Base-by-base conservation (phyloP, 2,329 filamentous ascomycete species). In the Ophiocordyceps camponoti-floridani region DNA sequence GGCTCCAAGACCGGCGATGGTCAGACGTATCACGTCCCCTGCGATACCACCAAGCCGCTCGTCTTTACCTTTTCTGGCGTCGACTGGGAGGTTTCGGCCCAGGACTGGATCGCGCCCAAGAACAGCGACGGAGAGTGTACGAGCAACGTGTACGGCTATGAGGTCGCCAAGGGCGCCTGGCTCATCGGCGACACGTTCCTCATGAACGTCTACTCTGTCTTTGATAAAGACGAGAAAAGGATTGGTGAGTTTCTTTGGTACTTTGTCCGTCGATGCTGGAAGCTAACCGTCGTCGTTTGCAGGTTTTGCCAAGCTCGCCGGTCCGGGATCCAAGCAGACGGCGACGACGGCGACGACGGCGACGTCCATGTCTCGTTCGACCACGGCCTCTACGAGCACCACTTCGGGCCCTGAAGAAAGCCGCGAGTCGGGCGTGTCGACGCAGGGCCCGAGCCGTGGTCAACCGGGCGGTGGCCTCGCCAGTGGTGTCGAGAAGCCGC, bases 151-250 rank as follows among this genome's bases (percentile, higher is more conserved):
- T 79, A 86, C 44, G 83, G 82, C 2, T 70, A 77, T 26, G 73
- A 81, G 56, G 75, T 84, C 13, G 78, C 85, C 42, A 62, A 68
- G 1, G 68, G 66, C 52, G 53, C 77, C 27, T 94, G 86, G 85
- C 68, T 94, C n/a, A 62, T 94, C 1, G 87, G 87, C 2, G 86
- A 87, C 51, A 75, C 82, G 1, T 94, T 94, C 53, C 63, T 94
- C 48, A 94, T 93, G 65, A 94, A 93, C 52, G 86, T 94, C 14
- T 94, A 94, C 57, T 69, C 77, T 1, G 79, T 91, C 23, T 94
- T 93, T 57, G 87, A 94, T 58, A 75, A 75, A 44, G 85, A 89
- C 49, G 56, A 77, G 50, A 62, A 60, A 40, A 72, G 71, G 44
- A 75, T 87, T 50, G 82, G 80, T 73, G 58, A 57, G 67, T 14